A percentile compares a stretch with the other conserved stretches of the same genome.
Evolutionary conservation across 1,284 basidiomycete genomes (phyloP).

Genomic region (Tausonia pullulans): DNA sequence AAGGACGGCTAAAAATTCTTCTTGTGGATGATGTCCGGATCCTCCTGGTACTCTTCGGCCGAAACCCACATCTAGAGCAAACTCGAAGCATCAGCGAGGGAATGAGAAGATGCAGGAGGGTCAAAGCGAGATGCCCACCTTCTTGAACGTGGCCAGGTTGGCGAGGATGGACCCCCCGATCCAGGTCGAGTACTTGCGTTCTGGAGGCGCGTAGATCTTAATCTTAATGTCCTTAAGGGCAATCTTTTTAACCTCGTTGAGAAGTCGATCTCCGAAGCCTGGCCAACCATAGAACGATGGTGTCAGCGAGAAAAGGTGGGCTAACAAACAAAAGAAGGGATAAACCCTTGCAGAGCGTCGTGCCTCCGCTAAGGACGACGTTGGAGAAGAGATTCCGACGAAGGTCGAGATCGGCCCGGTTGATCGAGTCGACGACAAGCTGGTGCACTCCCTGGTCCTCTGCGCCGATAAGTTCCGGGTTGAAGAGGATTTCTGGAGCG

Average conservation of each 20-base stretch:
- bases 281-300: not conserved
- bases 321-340: conserved; percentile 11
- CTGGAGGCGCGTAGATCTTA: conserved; percentile 98
- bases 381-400: conserved; percentile 92
- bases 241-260: conserved; percentile 91
- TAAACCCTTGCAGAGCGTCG: conserved; percentile 80
- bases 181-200: conserved; percentile 82
- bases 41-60: conserved; percentile 98
- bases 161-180: conserved; percentile 95
- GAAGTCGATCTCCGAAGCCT: conserved; percentile 92
- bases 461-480: conserved; percentile 89
- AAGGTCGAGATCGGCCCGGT: conserved; percentile 56
- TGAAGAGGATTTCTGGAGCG: conserved; percentile 95
- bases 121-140: conserved; percentile 44
- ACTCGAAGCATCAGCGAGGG: not conserved
- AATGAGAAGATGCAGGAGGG: conserved; percentile 12
- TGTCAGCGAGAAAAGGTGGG: not conserved
- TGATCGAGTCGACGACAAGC: conserved; percentile 44
- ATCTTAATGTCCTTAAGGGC: conserved; percentile 97
- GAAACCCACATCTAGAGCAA: conserved; percentile 85
- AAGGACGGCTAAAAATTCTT: conserved; percentile 37
- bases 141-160: conserved; percentile 93
- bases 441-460: conserved; percentile 90
- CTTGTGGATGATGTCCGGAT: conserved; percentile 95
- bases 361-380: conserved; percentile 92